Conservation (phyloP, 1,284 basidiomycete species). For the Rhizopogon hawkerae region DNA sequence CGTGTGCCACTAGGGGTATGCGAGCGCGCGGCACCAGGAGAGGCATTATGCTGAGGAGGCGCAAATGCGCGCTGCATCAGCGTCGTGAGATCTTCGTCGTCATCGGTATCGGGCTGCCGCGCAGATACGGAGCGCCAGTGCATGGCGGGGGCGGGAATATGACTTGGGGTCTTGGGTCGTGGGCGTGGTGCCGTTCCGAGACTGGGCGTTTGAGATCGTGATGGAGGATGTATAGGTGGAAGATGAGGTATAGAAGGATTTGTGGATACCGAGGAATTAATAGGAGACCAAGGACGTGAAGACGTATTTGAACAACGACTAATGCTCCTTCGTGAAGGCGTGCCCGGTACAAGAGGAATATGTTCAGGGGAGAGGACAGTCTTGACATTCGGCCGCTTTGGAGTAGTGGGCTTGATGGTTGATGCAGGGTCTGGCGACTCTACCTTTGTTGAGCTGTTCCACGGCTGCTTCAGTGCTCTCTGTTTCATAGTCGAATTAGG, state of each 20-base stretch:
- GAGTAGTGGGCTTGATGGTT: conserved; percentile 43
- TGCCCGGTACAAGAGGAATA: conserved; percentile 40
- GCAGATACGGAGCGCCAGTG: conserved; percentile 42
- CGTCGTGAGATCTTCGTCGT: conserved; percentile 35
- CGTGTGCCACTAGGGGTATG: conserved; percentile 33
- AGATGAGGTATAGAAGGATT: conserved; percentile 34
- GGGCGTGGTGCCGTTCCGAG: conserved; percentile 45
- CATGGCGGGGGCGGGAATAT: conserved; percentile 56
- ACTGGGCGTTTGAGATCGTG: conserved; percentile 30
- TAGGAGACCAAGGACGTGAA: conserved; percentile 71
- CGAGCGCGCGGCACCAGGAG: conserved; percentile 28
- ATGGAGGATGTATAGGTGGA: conserved; percentile 30
- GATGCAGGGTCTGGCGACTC: conserved; percentile 36
- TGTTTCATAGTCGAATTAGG: conserved; percentile 38
- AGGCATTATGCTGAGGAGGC: conserved; percentile 40
- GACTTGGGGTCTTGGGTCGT: conserved; percentile 66
- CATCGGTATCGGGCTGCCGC: conserved; percentile 40
- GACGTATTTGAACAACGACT: conserved; percentile 70
- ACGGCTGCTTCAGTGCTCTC: conserved; percentile 38
- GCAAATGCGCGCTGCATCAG: conserved; percentile 56
- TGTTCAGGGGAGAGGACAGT: conserved; percentile 35
- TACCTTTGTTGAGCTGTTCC: conserved; percentile 76
- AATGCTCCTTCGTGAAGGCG: conserved; percentile 47
- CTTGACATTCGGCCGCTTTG: conserved; percentile 40
- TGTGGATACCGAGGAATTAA: conserved; percentile 64